Conservation (phyloP, 768 basidiomycete species). For the Kwoniella newhampshirensis region DNA sequence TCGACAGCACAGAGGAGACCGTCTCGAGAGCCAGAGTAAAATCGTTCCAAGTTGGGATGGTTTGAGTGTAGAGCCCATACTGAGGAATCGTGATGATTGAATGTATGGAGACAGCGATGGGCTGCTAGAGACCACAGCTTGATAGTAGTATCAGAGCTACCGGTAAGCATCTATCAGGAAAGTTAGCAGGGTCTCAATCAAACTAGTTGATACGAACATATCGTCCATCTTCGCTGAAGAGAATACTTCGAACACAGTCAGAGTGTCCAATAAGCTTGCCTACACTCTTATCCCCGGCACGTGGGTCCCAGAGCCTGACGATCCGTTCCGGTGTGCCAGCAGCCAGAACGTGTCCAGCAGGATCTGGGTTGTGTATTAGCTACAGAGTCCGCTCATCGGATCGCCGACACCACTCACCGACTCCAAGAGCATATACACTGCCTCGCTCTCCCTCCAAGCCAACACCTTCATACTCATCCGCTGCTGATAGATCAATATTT, state of each 20-base stretch:
- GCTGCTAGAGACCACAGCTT: conserved; percentile 81
- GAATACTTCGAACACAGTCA: conserved; percentile 88
- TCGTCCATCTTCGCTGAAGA: conserved; percentile 84
- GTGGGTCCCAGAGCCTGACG: conserved; percentile 88
- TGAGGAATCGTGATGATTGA: conserved; percentile 83
- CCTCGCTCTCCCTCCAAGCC: conserved; percentile 45
- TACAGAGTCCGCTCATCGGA: not conserved
- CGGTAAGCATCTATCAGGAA: conserved; percentile 47
- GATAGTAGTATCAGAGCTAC: conserved; percentile 54
- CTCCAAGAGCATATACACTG: conserved; percentile 52
- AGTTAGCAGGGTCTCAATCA: not conserved
- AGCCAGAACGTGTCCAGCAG: conserved; percentile 75
- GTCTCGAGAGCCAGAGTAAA: conserved; percentile 91
- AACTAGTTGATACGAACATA: conserved; percentile 63
- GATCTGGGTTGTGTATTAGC: conserved; percentile 64
- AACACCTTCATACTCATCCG: conserved; percentile 39
- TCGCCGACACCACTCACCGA: conserved; percentile 39
- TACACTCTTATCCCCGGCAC: conserved; percentile 71
- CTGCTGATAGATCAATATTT: conserved; percentile 43
- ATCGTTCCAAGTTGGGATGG: conserved; percentile 79
- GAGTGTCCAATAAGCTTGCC: conserved; percentile 92
- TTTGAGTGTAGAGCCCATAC: conserved; percentile 90
- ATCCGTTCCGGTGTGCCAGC: conserved; percentile 91
- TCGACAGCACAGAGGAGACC: conserved; percentile 90
- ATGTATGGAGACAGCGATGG: conserved; percentile 91